Evolutionary conservation across 192 early-diverging fungal species (phyloP), one percentile per base, ranked within the genome.

Genomic region (Funneliformis mosseae): DNA sequence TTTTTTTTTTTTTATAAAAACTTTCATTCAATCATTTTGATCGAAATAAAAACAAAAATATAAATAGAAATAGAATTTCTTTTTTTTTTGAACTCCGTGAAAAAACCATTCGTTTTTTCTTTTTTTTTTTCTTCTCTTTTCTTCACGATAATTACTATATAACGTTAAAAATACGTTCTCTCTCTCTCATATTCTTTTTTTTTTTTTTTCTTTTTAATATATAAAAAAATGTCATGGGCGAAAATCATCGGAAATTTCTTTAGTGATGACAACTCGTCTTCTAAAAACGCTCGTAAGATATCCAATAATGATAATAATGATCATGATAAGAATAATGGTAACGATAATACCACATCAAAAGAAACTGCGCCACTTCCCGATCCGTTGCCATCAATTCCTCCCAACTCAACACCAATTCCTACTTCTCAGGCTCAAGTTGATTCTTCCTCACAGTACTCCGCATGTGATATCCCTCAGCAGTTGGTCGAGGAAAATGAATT

Each of bases 401-500:
- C 43, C 9, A 5, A 4, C 9, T 10, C 43, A 45, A 45, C 9
- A 45, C 5, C 18, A 55, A 55, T 16, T 55, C 16, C 48, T 55
- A 55, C 14, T 55, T 4, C 48, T 55, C 48, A 55, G 18, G 16
- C 3, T 55, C 48, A 4, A 18, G 16, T 16, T 18, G 5, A 0
- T 50, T 4, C 11, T 50, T 50, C 48, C 48, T 50, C 48, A 14
- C 9, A 50, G 4, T 50, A 18, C 48, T 12, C 18, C 2, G 3
- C 5, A 38, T 39, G 1, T 68, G 69, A 63, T 43, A 77, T 63
- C 41, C 16, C 41, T 45, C 61, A 46, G 33, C 21, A 79, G 38
- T 63, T 67, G 59, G 16, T 16, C 23, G 78, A 59, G 8, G 63
- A 28, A 18, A 61, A 27, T 41, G 48, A 79, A 70, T 50, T 79